phyloP scores from a whole-genome alignment of 805 yeast species.

The Kodamaea kaohsiungensis region DNA sequence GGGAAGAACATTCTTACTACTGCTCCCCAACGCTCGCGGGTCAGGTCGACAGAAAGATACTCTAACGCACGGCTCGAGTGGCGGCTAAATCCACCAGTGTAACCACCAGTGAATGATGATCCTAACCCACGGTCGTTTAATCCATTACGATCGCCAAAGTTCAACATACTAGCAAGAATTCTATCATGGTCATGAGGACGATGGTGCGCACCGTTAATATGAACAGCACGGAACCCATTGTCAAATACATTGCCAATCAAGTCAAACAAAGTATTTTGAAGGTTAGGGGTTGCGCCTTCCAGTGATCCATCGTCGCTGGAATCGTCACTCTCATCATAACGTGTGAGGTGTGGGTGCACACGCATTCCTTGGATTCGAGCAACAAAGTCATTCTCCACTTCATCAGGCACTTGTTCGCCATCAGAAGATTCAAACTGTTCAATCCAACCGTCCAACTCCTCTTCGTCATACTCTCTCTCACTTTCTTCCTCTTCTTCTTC shows the following conservation, averaged over 20 bases:
- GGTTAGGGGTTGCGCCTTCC: background rate
- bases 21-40: conserved; percentile 71
- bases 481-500: conserved; percentile 20
- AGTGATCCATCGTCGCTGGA: background rate
- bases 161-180: conserved; percentile 13
- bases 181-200: conserved; percentile 6
- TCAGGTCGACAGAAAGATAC: conserved; percentile 42
- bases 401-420: conserved; percentile 13
- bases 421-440: conserved; percentile 36
- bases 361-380: background rate
- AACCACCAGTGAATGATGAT: background rate
- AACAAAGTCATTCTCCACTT: conserved; percentile 1
- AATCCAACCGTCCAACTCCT: conserved; percentile 42
- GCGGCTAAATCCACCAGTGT: background rate
- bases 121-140: conserved; percentile 7
- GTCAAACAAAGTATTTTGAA: conserved; percentile 2
- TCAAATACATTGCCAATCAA: conserved; percentile 12
- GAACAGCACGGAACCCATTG: conserved; percentile 22
- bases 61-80: background rate
- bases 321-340: background rate
- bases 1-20: conserved; percentile 49
- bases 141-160: conserved; percentile 14
- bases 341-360: background rate
- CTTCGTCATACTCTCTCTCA: conserved; percentile 34
- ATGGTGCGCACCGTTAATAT: conserved; percentile 15